Percentiles rank a stretch among this genome's conserved stretches.
Evolutionary conservation across 345 rosid genomes (phyloP).

Genomic region (Lenwebbia sp.): DNA sequence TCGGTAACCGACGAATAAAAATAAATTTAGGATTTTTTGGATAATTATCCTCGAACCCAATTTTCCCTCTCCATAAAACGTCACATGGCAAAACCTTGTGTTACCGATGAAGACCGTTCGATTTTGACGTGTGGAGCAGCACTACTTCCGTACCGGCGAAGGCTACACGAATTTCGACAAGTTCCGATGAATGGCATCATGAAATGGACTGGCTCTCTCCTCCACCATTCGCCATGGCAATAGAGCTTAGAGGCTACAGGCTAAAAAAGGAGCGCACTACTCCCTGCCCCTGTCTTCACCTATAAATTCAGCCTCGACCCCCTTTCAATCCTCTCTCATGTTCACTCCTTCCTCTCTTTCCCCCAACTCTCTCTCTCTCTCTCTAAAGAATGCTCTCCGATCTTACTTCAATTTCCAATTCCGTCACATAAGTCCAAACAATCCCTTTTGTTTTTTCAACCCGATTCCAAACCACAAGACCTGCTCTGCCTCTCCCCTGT

Average conservation of each 20-base stretch:
- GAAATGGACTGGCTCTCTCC: not conserved
- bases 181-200: not conserved
- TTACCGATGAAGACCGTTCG: rapidly evolving
- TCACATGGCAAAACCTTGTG: not conserved
- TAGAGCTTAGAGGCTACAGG: not conserved
- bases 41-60: too few relatives aligned
- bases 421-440: not conserved
- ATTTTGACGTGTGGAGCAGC: not conserved
- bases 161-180: too few relatives aligned
- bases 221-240: not conserved
- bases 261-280: not conserved
- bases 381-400: not conserved
- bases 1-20: too few relatives aligned
- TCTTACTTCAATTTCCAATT: not conserved
- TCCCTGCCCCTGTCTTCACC: not conserved
- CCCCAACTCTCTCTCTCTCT: not conserved
- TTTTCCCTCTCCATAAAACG: not conserved
- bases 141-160: too few relatives aligned
- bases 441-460: not conserved
- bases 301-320: not conserved
- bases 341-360: not conserved
- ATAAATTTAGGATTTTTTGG: too few relatives aligned
- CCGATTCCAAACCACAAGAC: not conserved
- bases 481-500: not conserved
- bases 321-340: not conserved